These are phyloP conservation scores for Plantago ovata DNA, from an alignment of 257 asterid genomes.

Conservation along the genomic window DNA sequence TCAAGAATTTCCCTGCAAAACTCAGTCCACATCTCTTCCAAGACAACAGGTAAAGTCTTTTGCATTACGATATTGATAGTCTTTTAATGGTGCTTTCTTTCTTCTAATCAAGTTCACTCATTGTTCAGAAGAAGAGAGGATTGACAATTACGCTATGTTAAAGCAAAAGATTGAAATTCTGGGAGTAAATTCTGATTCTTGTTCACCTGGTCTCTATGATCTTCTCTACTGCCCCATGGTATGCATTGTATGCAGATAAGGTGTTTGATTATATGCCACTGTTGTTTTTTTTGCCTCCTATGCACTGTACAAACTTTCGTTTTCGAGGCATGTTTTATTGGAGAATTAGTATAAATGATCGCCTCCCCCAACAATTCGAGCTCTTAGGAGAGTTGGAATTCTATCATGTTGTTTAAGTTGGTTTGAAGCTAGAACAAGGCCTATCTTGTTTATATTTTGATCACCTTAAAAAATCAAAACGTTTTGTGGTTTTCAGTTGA, in stretches of 20 bases:
- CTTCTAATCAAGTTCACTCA: constrained; percentile 13
- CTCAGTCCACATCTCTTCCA: constrained; percentile 17
- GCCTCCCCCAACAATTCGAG: no score
- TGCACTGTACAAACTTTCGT: no score
- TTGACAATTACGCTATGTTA: constrained; percentile 26
- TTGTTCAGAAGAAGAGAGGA: constrained; percentile 28
- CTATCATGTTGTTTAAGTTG: no score
- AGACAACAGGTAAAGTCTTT: constrained; percentile 25
- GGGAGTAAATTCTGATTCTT: constrained; percentile 39
- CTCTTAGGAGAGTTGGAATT: no score
- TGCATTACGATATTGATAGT: not conserved
- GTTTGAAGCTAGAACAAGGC: no score
- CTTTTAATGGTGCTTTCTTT: not conserved
- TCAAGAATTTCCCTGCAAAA: constrained; percentile 19
- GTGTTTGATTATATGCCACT: no score
- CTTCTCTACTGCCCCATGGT: constrained; percentile 69
- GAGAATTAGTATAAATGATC: no score
- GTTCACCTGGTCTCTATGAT: constrained; percentile 48
- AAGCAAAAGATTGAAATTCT: constrained; percentile 36
- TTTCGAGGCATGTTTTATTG: no score
- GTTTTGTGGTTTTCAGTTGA: not conserved
- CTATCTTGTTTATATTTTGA: not conserved
- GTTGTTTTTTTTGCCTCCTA: no score
- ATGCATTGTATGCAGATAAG: not conserved
- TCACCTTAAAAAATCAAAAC: not conserved